phyloP scores from a whole-genome alignment of 257 asterid genomes.

The Echium plantagineum region DNA sequence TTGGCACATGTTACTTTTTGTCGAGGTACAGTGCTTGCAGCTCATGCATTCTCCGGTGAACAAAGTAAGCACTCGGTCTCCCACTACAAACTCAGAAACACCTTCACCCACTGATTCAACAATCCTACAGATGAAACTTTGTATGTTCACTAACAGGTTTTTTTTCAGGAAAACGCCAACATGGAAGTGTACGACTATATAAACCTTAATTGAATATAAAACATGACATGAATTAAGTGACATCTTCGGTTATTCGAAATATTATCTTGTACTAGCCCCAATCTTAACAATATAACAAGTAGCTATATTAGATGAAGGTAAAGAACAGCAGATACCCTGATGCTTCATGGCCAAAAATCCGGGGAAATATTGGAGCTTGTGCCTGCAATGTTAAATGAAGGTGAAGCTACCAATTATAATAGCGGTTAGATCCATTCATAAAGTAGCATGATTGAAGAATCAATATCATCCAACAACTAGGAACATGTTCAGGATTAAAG shows the following conservation, averaged over 20 bases:
- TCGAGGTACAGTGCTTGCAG: slow-evolving; percentile 68
- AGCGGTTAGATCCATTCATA: neutral
- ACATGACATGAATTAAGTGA: neutral
- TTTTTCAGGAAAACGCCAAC: neutral
- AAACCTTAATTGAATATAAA: slow-evolving; percentile 1
- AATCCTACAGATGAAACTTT: slow-evolving; percentile 37
- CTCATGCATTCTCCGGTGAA: slow-evolving; percentile 88
- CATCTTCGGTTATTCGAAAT: too few species aligned
- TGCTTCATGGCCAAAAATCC: slow-evolving; percentile 95
- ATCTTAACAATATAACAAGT: too few species aligned
- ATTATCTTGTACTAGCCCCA: too few species aligned
- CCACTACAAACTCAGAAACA: slow-evolving; percentile 66
- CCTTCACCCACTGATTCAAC: slow-evolving; percentile 87
- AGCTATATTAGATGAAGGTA: slow-evolving; percentile 3
- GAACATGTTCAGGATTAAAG: neutral
- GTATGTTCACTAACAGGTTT: neutral
- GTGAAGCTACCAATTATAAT: neutral
- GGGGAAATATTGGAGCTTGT: slow-evolving; percentile 57
- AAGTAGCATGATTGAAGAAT: neutral
- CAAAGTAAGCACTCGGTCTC: slow-evolving; percentile 82
- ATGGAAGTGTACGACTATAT: neutral
- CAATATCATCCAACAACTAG: neutral
- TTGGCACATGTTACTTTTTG: slow-evolving; percentile 78
- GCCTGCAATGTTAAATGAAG: slow-evolving; percentile 35
- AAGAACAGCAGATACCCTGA: slow-evolving; percentile 57